phyloP scores from a whole-genome alignment of 225 moss, liverwort and hornwort species.

The Climacium dendroides region DNA sequence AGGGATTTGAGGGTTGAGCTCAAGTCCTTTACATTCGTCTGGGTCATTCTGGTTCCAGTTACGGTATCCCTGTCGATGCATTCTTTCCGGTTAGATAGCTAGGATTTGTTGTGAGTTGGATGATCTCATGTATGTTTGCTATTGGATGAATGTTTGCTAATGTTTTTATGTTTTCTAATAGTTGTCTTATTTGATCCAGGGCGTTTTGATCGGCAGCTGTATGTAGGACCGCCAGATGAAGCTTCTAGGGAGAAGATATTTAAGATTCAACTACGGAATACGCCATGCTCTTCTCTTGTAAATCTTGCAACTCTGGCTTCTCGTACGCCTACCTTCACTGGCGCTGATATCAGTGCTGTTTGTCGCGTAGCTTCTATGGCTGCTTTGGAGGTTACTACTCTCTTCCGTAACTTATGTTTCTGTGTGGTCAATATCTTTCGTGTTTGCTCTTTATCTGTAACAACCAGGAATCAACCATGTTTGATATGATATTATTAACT shows the following conservation, averaged over 20 bases:
- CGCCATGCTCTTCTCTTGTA: constrained; percentile 60
- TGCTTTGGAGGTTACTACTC: constrained; percentile 52
- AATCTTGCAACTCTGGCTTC: constrained; percentile 39
- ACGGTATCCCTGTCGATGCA: background rate
- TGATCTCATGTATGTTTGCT: background rate
- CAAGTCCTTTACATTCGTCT: background rate
- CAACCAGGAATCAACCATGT: background rate
- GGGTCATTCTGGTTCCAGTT: background rate
- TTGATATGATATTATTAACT: background rate
- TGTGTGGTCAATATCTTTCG: background rate
- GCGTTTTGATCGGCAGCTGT: constrained; percentile 87
- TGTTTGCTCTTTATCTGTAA: background rate
- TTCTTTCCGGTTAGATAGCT: background rate
- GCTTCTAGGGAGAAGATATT: constrained; percentile 74
- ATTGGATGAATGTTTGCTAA: no score
- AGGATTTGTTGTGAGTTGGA: background rate
- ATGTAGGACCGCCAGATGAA: constrained; percentile 83
- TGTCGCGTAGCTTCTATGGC: constrained; percentile 84
- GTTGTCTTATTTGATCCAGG: constrained; percentile 28
- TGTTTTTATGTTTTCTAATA: background rate
- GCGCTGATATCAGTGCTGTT: constrained; percentile 84
- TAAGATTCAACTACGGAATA: constrained; percentile 60
- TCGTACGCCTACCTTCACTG: constrained; percentile 55
- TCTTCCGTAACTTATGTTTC: background rate
- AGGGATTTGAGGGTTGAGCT: background rate